Conservation (phyloP, 345 rosid species). For the Firmiana major region DNA sequence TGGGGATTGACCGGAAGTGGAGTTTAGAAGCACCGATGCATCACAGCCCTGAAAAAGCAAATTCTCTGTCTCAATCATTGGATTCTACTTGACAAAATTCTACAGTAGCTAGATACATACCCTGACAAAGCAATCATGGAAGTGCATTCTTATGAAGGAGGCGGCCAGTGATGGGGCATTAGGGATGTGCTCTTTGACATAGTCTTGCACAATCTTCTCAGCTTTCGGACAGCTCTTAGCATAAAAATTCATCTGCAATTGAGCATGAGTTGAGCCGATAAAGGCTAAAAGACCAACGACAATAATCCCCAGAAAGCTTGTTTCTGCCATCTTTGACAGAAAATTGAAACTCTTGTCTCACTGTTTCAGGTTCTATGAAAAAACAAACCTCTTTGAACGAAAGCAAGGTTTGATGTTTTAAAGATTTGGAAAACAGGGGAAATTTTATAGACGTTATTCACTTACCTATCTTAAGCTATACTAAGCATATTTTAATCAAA, state of each 20-base stretch:
- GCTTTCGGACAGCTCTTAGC: slow-evolving; percentile 52
- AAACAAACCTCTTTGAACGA: not conserved
- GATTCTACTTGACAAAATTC: too few relatives aligned
- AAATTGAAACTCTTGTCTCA: not conserved
- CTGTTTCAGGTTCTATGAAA: not conserved
- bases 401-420: not conserved
- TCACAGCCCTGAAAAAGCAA: slow-evolving; percentile 74
- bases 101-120: slow-evolving; percentile 19
- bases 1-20: slow-evolving; percentile 48
- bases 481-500: too few relatives aligned
- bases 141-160: slow-evolving; percentile 72
- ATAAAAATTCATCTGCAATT: slow-evolving; percentile 19
- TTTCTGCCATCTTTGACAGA: slow-evolving; percentile 19
- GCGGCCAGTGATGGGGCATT: slow-evolving; percentile 77
- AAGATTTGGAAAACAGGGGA: not conserved
- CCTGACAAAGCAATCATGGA: slow-evolving; percentile 89
- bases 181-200: slow-evolving; percentile 48
- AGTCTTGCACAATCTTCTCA: slow-evolving; percentile 50
- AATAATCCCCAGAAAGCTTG: slow-evolving; percentile 15
- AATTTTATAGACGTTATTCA: slow-evolving; percentile 8
- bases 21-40: slow-evolving; percentile 76
- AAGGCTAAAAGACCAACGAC: slow-evolving; percentile 27
- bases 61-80: not conserved
- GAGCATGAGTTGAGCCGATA: slow-evolving; percentile 33
- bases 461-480: too few relatives aligned